These are phyloP conservation scores for Bipolaris gigantea DNA, from an alignment of 2,329 filamentous ascomycete genomes.

Conservation along the genomic window DNA sequence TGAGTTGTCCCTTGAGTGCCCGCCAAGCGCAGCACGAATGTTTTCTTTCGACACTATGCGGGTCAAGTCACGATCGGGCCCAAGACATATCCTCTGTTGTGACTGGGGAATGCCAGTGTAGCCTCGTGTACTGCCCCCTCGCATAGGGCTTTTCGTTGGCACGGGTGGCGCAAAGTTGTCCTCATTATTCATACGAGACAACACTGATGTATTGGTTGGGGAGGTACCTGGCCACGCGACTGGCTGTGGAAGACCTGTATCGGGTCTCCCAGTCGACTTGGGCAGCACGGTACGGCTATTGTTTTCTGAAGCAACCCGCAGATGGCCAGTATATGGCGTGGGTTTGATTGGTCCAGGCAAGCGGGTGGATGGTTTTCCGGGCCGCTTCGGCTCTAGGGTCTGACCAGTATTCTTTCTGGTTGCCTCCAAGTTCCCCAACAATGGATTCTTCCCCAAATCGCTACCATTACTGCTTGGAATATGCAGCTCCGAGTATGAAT, in stretches of 20 bases:
- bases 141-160: constrained; percentile 26
- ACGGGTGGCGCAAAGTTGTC: constrained; percentile 19
- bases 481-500: constrained; percentile 8
- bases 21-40: constrained; percentile 32
- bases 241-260: not conserved
- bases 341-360: constrained; percentile 25
- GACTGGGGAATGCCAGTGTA: not conserved
- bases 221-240: constrained; percentile 13
- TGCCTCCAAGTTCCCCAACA: constrained; percentile 17
- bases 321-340: constrained; percentile 13
- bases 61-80: constrained; percentile 10
- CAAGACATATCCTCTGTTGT: constrained; percentile 2
- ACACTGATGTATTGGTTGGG: constrained; percentile 1
- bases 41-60: constrained; percentile 41
- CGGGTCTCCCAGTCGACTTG: not conserved
- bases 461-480: constrained; percentile 32
- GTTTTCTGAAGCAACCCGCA: constrained; percentile 13
- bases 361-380: constrained; percentile 13
- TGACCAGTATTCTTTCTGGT: constrained; percentile 1
- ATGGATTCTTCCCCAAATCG: constrained; percentile 26
- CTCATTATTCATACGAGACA: constrained; percentile 16
- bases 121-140: not conserved
- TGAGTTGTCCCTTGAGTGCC: constrained; percentile 23
- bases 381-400: not conserved
- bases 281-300: not conserved